Conservation (phyloP, 2,329 filamentous ascomycete genomes). For the Phaeophleospora eucalypticola region DNA sequence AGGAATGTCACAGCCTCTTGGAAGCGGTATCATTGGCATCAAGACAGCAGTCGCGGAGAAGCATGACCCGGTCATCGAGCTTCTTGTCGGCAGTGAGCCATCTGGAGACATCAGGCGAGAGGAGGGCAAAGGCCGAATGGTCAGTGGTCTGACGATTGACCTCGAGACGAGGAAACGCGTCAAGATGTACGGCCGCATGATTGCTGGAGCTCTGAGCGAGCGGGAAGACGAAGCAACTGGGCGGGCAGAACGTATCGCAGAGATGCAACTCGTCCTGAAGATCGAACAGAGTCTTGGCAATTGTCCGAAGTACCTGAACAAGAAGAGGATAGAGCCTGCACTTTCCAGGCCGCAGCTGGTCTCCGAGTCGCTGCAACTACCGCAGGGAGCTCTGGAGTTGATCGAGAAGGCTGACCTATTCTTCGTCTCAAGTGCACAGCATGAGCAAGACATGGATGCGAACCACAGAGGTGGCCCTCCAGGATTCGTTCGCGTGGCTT, state of each 20-base stretch:
- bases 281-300: slow-evolving; percentile 73
- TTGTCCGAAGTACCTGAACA: slow-evolving; percentile 83
- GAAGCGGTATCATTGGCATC: slow-evolving; percentile 60
- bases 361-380: slow-evolving; percentile 47
- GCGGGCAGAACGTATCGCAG: slow-evolving; percentile 26
- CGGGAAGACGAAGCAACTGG: slow-evolving; percentile 32
- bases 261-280: slow-evolving; percentile 59
- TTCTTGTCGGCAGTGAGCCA: slow-evolving; percentile 51
- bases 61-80: slow-evolving; percentile 66
- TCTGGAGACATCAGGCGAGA: slow-evolving; percentile 44
- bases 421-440: slow-evolving; percentile 68
- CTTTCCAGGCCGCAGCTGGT: slow-evolving; percentile 52
- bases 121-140: slow-evolving; percentile 46
- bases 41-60: slow-evolving; percentile 56
- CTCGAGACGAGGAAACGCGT: slow-evolving; percentile 65
- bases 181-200: slow-evolving; percentile 67
- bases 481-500: slow-evolving; percentile 68
- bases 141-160: slow-evolving; percentile 61
- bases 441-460: slow-evolving; percentile 68
- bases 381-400: slow-evolving; percentile 54
- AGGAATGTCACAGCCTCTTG: slow-evolving; percentile 63
- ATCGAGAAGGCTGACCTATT: slow-evolving; percentile 67
- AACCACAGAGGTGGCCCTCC: slow-evolving; percentile 73
- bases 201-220: slow-evolving; percentile 55
- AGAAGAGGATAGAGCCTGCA: slow-evolving; percentile 58